Evolutionary conservation across 2,329 filamentous ascomycete species (phyloP), one percentile per base, ranked within the genome.

Genomic region (Beauveria caledonica): DNA sequence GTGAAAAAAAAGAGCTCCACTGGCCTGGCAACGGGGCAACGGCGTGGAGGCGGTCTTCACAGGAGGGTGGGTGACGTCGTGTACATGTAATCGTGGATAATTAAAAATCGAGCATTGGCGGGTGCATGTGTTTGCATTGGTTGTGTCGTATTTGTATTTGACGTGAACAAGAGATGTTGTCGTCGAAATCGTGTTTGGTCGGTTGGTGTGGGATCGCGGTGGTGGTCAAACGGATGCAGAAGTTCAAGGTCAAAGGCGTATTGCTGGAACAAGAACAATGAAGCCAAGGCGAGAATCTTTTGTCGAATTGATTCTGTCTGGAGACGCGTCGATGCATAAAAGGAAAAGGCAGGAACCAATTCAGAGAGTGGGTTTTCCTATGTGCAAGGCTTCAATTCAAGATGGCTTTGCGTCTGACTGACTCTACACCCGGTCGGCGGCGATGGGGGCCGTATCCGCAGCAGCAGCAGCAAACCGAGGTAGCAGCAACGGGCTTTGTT

Each of bases 21-120:
- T 50, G 42, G 51, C 59, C 51, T 60, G 56, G 54, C 54, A 54
- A 54, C 60, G 55, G 54, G 59, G 61, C 62, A 63, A 62, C 63
- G 65, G 60, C 52, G 59, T 63, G 64, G 64, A 60, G 62, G 63
- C 63, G 46, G 62, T 57, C 19, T 23, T 63, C 21, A 61, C 23
- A 64, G 65, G 60, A 57, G 63, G 64, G 66, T 69, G 64, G 66
- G 61, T 62, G 63, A 63, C 62, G 58, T 59, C 49, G 59, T 48
- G 51, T 21, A 33, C 59, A 44, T 55, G 51, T 44, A 44, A 13
- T 48, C 46, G 57, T 44, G 23, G 36, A n/a, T 25, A 42, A 25
- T 45, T 19, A 53, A 39, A 39, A 33, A 21, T 53, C 19, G 19
- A 39, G 48, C 23, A 59, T 51, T 45, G 48, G 40, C 39, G 39